phyloP scores from a whole-genome alignment of 2,329 filamentous ascomycete genomes.

The Thermothelomyces thermophilus region DNA sequence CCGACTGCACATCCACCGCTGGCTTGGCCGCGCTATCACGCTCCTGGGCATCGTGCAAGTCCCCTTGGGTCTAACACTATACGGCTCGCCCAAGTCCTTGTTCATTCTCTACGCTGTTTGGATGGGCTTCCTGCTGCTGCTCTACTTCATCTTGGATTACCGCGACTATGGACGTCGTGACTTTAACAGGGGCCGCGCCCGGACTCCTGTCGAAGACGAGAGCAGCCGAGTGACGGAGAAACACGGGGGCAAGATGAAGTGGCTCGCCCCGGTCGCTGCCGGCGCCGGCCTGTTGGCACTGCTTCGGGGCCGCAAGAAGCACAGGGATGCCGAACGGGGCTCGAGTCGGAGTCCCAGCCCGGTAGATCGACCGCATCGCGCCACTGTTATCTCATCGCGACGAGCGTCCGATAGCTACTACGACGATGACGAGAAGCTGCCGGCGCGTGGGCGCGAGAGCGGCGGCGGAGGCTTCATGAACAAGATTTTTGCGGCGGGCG shows the following conservation, averaged over 20 bases:
- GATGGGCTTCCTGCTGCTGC: conserved; percentile 62
- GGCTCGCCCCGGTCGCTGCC: conserved; percentile 49
- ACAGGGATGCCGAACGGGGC: conserved; percentile 35
- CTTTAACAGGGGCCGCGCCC: conserved; percentile 44
- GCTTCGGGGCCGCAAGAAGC: conserved; percentile 39
- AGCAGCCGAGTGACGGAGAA: conserved; percentile 37
- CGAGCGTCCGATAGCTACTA: conserved; percentile 51
- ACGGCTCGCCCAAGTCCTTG: conserved; percentile 76
- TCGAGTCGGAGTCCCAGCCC: conserved; percentile 38
- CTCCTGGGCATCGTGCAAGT: conserved; percentile 82
- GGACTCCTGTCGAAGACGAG: conserved; percentile 43
- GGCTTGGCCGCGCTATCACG: conserved; percentile 72
- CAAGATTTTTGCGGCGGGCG: conserved; percentile 54
- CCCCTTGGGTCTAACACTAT: conserved; percentile 81
- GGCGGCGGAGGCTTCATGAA: conserved; percentile 47
- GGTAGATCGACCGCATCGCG: conserved; percentile 31
- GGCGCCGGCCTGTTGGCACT: conserved; percentile 45
- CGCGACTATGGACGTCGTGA: conserved; percentile 50
- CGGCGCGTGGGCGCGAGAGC: conserved; percentile 39
- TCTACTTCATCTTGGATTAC: conserved; percentile 78
- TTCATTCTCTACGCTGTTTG: conserved; percentile 84
- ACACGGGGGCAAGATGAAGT: conserved; percentile 33
- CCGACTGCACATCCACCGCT: conserved; percentile 69
- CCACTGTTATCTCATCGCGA: conserved; percentile 48
- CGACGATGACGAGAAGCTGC: conserved; percentile 62